Evolutionary conservation across 441 rosid genomes (phyloP).

Genomic region (Lagerstroemia fauriei): DNA sequence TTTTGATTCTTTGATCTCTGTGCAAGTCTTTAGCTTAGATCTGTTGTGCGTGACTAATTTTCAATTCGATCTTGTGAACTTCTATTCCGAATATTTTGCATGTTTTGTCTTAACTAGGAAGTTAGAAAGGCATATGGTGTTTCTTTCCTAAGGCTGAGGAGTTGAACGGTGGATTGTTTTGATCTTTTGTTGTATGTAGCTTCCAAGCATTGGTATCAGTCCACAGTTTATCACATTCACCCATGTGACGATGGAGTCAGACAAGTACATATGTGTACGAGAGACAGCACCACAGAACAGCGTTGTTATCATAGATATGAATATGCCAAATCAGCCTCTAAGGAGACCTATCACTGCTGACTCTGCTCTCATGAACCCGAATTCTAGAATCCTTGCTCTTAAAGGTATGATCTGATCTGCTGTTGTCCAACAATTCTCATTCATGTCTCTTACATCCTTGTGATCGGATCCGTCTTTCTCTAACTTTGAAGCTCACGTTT

Average conservation of each 20-base stretch:
- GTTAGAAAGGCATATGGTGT: neutral
- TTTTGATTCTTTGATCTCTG: neutral
- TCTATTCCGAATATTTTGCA: neutral
- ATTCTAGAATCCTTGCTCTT: constrained; percentile 35
- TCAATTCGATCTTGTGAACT: neutral
- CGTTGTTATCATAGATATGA: constrained; percentile 38
- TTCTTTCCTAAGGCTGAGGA: constrained; percentile 16
- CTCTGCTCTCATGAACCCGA: constrained; percentile 40
- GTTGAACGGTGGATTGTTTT: constrained; percentile 27
- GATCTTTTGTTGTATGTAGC: constrained; percentile 41
- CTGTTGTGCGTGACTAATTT: neutral
- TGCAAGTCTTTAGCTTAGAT: neutral
- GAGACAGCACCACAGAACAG: constrained; percentile 40
- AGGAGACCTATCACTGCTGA: constrained; percentile 38
- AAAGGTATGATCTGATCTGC: constrained; percentile 26
- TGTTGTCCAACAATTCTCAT: neutral
- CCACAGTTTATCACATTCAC: constrained; percentile 36
- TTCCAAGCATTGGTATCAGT: constrained; percentile 37
- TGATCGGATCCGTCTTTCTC: neutral
- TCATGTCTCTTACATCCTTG: neutral
- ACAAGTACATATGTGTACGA: constrained; percentile 59
- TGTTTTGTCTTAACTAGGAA: neutral
- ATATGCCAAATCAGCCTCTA: constrained; percentile 36
- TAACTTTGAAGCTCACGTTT: neutral
- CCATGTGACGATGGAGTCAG: constrained; percentile 56